Percentiles rank a stretch among this genome's conserved stretches.
phyloP scores from a whole-genome alignment of 2,329 filamentous ascomycete genomes.

The Teratosphaeria epicoccoides region DNA sequence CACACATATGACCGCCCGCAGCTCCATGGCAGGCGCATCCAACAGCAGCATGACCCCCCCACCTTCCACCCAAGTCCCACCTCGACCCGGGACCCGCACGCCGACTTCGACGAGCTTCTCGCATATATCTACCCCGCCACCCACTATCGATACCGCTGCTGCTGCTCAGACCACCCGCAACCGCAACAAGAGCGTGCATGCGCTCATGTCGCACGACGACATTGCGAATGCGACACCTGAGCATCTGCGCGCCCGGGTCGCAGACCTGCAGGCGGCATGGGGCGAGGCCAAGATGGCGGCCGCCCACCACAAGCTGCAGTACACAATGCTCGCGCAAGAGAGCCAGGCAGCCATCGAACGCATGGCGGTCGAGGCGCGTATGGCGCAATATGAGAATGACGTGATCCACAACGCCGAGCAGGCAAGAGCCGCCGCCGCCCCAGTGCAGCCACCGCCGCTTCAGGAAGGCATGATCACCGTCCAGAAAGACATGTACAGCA shows the following conservation, averaged over 20 bases:
- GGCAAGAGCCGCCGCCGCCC: constrained; percentile 44
- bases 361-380: constrained; percentile 81
- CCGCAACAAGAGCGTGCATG: constrained; percentile 8
- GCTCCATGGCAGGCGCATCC: not conserved
- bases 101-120: constrained; percentile 37
- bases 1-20: not conserved
- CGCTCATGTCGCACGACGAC: constrained; percentile 38
- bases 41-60: constrained; percentile 48
- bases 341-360: constrained; percentile 76
- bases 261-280: constrained; percentile 42
- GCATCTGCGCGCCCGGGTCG: constrained; percentile 45
- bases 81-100: constrained; percentile 23
- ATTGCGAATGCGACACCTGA: constrained; percentile 41
- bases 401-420: constrained; percentile 67
- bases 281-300: constrained; percentile 68
- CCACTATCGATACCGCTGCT: constrained; percentile 23
- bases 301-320: constrained; percentile 83
- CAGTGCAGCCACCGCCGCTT: constrained; percentile 34
- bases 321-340: constrained; percentile 72
- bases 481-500: constrained; percentile 45
- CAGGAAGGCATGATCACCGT: constrained; percentile 30
- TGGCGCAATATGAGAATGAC: constrained; percentile 80
- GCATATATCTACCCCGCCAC: constrained; percentile 40
- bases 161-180: constrained; percentile 3
- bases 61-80: constrained; percentile 48